Evolutionary conservation across 1,139 yeast genomes (phyloP).

Genomic region (Lodderomyces metapsilosis): DNA sequence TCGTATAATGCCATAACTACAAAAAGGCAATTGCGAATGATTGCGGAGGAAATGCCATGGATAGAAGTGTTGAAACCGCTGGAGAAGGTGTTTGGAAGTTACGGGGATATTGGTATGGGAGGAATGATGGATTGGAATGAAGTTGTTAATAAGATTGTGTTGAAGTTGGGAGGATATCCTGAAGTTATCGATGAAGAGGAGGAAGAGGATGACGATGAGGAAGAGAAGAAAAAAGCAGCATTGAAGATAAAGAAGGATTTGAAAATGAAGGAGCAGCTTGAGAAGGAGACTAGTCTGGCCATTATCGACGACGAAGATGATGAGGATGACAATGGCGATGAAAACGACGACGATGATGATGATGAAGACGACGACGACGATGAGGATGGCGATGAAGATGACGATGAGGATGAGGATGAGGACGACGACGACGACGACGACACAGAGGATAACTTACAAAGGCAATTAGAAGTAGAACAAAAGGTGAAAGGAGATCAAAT

Average conservation of each 20-base stretch:
- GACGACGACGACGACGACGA: slow-evolving; percentile 12
- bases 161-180: slow-evolving; percentile 86
- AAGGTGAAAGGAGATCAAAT: neutral
- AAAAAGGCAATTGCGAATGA: slow-evolving; percentile 69
- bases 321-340: slow-evolving; percentile 44
- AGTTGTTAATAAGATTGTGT: slow-evolving; percentile 79
- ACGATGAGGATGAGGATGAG: slow-evolving; percentile 22
- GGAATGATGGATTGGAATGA: slow-evolving; percentile 93
- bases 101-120: slow-evolving; percentile 95
- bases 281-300: slow-evolving; percentile 33
- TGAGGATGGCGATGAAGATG: slow-evolving; percentile 12
- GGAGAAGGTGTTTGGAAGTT: slow-evolving; percentile 87
- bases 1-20: slow-evolving; percentile 88
- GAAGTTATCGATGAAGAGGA: slow-evolving; percentile 81
- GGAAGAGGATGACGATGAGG: slow-evolving; percentile 51
- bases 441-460: slow-evolving; percentile 2
- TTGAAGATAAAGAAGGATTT: slow-evolving; percentile 46
- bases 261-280: slow-evolving; percentile 34
- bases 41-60: slow-evolving; percentile 89
- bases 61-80: slow-evolving; percentile 86
- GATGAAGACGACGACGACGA: slow-evolving; percentile 35
- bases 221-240: slow-evolving; percentile 22
- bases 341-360: slow-evolving; percentile 41
- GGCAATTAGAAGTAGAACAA: neutral
- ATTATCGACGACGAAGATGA: slow-evolving; percentile 44